Conservation (phyloP, 371 early-diverging fungal species). For the Mucor piriformis region DNA sequence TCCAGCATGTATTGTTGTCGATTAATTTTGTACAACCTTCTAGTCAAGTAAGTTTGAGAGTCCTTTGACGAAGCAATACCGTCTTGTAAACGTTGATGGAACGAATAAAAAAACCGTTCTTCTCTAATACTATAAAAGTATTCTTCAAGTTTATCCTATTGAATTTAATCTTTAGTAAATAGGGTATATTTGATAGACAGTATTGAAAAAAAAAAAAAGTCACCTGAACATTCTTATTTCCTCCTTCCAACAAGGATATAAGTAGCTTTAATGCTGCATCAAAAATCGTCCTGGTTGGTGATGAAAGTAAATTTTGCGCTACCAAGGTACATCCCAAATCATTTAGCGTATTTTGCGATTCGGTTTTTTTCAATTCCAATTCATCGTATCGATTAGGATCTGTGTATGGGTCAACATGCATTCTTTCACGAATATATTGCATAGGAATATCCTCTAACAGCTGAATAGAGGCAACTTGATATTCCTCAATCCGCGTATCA, state of each 20-base stretch:
- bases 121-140: constrained; percentile 37
- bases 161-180: neutral
- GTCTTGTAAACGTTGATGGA: constrained; percentile 50
- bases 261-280: constrained; percentile 46
- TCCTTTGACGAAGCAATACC: constrained; percentile 47
- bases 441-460: constrained; percentile 33
- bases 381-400: constrained; percentile 30
- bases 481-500: constrained; percentile 21
- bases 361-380: constrained; percentile 36
- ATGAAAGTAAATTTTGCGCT: constrained; percentile 54
- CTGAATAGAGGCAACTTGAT: constrained; percentile 39
- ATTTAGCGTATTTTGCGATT: constrained; percentile 51
- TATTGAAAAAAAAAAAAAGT: constrained; percentile 11
- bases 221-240: constrained; percentile 55
- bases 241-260: constrained; percentile 59
- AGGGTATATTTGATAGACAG: no score
- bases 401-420: constrained; percentile 5
- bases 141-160: constrained; percentile 17
- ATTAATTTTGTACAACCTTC: constrained; percentile 37
- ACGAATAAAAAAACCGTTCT: constrained; percentile 62
- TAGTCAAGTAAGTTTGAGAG: constrained; percentile 32
- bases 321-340: constrained; percentile 57
- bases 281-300: constrained; percentile 40
- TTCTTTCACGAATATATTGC: constrained; percentile 29
- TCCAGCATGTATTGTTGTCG: constrained; percentile 36